These are phyloP conservation scores for Zasmidium angulare DNA, from an alignment of 2,329 filamentous ascomycete genomes.

Conservation along the genomic window DNA sequence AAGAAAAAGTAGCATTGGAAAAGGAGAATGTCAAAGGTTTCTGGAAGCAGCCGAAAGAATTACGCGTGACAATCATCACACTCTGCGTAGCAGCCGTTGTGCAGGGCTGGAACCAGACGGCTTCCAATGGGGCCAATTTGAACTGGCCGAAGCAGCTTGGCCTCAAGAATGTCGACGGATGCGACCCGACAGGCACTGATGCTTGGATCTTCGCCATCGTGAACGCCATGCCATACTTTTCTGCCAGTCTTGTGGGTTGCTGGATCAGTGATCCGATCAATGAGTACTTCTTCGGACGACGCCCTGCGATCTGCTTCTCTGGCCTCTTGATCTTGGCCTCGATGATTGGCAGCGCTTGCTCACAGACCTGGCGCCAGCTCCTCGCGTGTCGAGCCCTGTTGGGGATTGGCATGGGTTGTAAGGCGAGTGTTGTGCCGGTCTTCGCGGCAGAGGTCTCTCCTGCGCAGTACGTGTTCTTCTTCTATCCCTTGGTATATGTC, in stretches of 20 bases:
- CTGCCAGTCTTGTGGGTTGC: constrained; percentile 31
- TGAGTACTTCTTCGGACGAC: constrained; percentile 33
- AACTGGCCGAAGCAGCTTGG: constrained; percentile 28
- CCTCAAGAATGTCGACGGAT: background rate
- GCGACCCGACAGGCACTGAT: constrained; percentile 8
- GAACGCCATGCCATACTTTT: constrained; percentile 36
- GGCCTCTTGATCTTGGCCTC: constrained; percentile 32
- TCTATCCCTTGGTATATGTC: background rate
- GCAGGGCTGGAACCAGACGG: constrained; percentile 36
- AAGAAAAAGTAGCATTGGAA: constrained; percentile 25
- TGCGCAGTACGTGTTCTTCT: constrained; percentile 11
- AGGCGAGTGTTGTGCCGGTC: constrained; percentile 35
- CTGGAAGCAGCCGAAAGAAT: constrained; percentile 33
- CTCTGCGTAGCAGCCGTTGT: constrained; percentile 36
- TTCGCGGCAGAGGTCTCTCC: constrained; percentile 35
- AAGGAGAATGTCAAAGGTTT: constrained; percentile 19
- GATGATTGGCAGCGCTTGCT: constrained; percentile 31
- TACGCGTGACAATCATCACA: constrained; percentile 34
- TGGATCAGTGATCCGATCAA: constrained; percentile 36
- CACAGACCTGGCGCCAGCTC: constrained; percentile 29
- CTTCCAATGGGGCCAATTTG: constrained; percentile 35
- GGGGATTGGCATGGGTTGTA: constrained; percentile 37
- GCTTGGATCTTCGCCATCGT: constrained; percentile 35
- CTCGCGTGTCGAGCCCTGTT: constrained; percentile 34
- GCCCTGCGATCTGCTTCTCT: constrained; percentile 32